These are phyloP conservation scores for Pyrenopolyporus hunteri DNA, from an alignment of 495 filamentous ascomycete species.

Conservation along the genomic window DNA sequence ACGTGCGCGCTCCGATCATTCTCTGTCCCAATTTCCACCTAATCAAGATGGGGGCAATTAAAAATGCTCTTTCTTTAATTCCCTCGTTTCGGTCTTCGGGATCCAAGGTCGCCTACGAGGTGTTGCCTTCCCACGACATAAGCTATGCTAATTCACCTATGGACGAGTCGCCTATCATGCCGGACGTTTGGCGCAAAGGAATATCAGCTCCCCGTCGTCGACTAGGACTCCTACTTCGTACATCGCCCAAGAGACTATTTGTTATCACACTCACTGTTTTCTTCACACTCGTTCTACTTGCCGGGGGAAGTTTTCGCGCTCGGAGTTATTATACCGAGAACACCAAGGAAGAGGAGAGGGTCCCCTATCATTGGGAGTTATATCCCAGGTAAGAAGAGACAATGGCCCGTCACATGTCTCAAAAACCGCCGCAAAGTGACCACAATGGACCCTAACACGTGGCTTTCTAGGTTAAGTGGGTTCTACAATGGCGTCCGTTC, in stretches of 20 bases:
- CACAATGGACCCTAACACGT: constrained; percentile 12
- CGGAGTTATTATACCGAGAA: constrained; percentile 31
- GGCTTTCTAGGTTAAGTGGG: constrained; percentile 56
- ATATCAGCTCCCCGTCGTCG: constrained; percentile 17
- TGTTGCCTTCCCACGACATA: constrained; percentile 35
- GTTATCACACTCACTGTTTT: constrained; percentile 30
- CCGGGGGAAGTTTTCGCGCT: constrained; percentile 31
- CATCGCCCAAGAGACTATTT: constrained; percentile 38
- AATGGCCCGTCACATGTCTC: constrained; percentile 8
- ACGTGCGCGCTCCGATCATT: constrained; percentile 16
- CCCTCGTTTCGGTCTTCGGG: constrained; percentile 26
- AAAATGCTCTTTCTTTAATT: constrained; percentile 27
- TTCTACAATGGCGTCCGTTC: constrained; percentile 75
- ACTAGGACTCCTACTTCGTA: constrained; percentile 28
- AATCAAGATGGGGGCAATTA: constrained; percentile 29
- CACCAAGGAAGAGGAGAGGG: constrained; percentile 18
- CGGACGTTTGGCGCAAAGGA: constrained; percentile 30
- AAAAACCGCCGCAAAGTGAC: neutral
- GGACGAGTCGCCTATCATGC: constrained; percentile 32
- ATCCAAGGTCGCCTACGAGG: constrained; percentile 27
- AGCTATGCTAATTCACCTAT: constrained; percentile 28
- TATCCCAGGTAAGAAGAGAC: constrained; percentile 31
- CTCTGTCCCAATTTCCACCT: neutral
- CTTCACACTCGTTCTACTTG: constrained; percentile 29
- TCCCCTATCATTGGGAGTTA: constrained; percentile 38